Base-by-base conservation (phyloP, 768 basidiomycete genomes). In the Trametes gibbosa region DNA sequence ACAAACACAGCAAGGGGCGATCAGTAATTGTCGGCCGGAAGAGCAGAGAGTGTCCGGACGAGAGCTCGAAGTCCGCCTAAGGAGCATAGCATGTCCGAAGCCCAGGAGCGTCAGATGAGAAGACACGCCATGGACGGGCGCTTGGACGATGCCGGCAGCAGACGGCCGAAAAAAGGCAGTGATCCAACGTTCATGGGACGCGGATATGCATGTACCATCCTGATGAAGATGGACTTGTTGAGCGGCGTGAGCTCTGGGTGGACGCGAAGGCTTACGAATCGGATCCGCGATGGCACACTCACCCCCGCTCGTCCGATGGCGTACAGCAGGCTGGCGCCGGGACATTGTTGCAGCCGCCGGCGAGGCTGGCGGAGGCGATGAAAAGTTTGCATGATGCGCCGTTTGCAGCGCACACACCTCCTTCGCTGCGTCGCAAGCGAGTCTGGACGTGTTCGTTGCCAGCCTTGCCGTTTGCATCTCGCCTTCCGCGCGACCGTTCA, bases 181-280 rank as follows among this genome's bases (percentile, higher is more conserved):
- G 50, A 50, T 50, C 35, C 34, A 21, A 34, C 16, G 21, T 50
- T 50, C 50, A 35, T 25, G 10, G 19, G 8, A 21, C 25, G 21
- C 5, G 5, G 12, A 13, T 17, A 6, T 37, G 34, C 34, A 25
- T 45, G 43, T 23, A 48, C 3, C 2, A 8, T 17, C 27, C 46
- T 48, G 46, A 48, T 48, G 34, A 13, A 37, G 27, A 23, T 43
- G 23, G 14, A 17, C 16, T 9, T 27, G 24, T 19, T 56, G 39
- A 56, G 47, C 34, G 16, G 25, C 47, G 41, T 23, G 23, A 47
- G 27, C 50, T 41, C 46, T n/a, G 52, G 37, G 48, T 42, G 47
- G 55, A 56, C 40, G 39, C 32, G 47, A 41, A 56, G 25, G 55
- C 55, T 49, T 50, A 56, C 55, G 47, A 46, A 56, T 39, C 55